Base-by-base conservation (phyloP, 306 rosid species). In the Quercus bicolor region DNA sequence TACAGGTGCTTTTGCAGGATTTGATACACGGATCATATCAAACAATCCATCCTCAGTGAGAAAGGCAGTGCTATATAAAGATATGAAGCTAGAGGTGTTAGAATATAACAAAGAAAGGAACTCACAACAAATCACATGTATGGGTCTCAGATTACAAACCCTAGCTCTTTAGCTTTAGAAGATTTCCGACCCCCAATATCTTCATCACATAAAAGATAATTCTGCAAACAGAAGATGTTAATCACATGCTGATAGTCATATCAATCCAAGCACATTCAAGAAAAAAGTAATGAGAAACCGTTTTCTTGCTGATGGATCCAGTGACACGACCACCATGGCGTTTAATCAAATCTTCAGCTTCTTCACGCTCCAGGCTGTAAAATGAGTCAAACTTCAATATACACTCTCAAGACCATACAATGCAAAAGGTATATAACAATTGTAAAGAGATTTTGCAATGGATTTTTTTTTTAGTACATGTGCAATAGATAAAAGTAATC, bases 131-230 rank as follows among this genome's bases (percentile, higher is more conserved):
- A 45, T 65, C 34, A 57, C 79, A 26, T 74, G 73, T 23, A 81
- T 61, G 34, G 51, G 77, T 77, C 56, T 24, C 73, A 77, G 73
- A 79, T 73, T 73, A 78, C 94, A 75, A 78, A 95, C 98, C 99
- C 99, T 73, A 95, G 91, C 84, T 95, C 98, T 85, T 90, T 92
- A 31, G 99, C 99, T 85, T 93, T 93, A 51, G 84, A 77, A 48
- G 98, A 95, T 82, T 95, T 93, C 72, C 90, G 88, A 55, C 99
- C 99, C 79, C 92, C 99, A 77, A 95, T 90, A 84, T 95, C 99
- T 81, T 95, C 99, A 81, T 95, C 98, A 18, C 99, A 93, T 79
- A 95, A 84, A 80, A 95, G 93, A 87, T 88, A 93, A 80, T 81
- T 91, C 99, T 95, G 96, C 88, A 88, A 72, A 84, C 53, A 81